Evolutionary conservation across 1,139 yeast species (phyloP).

Genomic region (Diutina rugosa): DNA sequence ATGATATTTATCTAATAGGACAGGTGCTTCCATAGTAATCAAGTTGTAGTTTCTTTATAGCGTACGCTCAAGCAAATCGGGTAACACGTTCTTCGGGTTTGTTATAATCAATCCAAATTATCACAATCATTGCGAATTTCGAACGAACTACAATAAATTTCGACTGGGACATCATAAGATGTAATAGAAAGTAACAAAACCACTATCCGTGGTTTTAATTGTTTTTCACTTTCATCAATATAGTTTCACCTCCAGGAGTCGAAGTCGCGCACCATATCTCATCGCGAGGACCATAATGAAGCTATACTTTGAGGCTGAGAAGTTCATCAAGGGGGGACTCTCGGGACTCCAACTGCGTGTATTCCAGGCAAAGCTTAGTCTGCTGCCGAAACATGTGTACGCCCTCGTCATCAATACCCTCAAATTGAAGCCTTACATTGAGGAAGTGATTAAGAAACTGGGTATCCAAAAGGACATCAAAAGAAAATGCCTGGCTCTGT

Average conservation of each 20-base stretch:
- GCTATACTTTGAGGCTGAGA: constrained; percentile 51
- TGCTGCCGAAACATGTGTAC: constrained; percentile 64
- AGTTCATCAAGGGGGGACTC: constrained; percentile 19
- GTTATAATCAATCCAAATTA: no score
- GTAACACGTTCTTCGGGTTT: no score
- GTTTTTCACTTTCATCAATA: no score
- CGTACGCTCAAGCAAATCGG: no score
- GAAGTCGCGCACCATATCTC: not conserved
- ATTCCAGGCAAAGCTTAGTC: constrained; percentile 31
- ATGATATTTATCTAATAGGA: no score
- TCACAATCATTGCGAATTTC: no score
- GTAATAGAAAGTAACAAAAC: no score
- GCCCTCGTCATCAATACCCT: constrained; percentile 75
- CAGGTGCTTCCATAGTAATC: no score
- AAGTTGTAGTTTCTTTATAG: no score
- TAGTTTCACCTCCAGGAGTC: not conserved
- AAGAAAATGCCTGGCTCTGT: constrained; percentile 27
- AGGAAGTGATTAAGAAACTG: constrained; percentile 50
- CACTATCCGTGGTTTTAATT: no score
- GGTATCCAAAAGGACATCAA: constrained; percentile 37
- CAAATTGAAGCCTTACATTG: constrained; percentile 51
- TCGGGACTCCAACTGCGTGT: constrained; percentile 45
- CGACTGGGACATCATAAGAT: no score
- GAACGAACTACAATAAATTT: no score
- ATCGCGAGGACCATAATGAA: constrained; percentile 27